Conservation (phyloP, 75 land plant species). For the Pinus albicaulis region DNA sequence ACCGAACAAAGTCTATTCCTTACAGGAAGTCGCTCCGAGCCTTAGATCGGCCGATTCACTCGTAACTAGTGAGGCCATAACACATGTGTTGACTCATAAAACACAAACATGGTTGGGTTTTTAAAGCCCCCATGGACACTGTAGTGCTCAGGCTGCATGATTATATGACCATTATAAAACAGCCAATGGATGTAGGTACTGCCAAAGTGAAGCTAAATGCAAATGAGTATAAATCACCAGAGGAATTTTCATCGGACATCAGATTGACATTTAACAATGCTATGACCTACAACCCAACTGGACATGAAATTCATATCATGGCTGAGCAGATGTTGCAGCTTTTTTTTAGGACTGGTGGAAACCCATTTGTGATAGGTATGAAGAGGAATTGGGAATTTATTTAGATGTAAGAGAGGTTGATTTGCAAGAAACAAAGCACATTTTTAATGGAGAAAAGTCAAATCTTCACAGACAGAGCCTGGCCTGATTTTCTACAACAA, state of each 20-base stretch:
- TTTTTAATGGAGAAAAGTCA: too few relatives aligned
- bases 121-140: slow-evolving; percentile 77
- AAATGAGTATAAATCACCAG: slow-evolving; percentile 26
- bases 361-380: slow-evolving; percentile 15
- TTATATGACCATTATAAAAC: slow-evolving; percentile 57
- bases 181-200: slow-evolving; percentile 90
- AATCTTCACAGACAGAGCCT: too few relatives aligned
- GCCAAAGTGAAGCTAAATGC: slow-evolving; percentile 45
- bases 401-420: too few relatives aligned
- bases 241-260: slow-evolving; percentile 64
- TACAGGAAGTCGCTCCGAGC: too few relatives aligned
- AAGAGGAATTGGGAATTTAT: too few relatives aligned
- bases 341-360: slow-evolving; percentile 48
- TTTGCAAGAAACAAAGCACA: too few relatives aligned
- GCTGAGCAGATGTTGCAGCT: slow-evolving; percentile 32
- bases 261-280: slow-evolving; percentile 75
- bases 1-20: too few relatives aligned
- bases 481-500: too few relatives aligned
- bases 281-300: slow-evolving; percentile 61
- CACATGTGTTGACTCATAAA: slow-evolving; percentile 63
- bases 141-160: slow-evolving; percentile 65
- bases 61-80: too few relatives aligned
- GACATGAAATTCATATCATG: slow-evolving; percentile 46
- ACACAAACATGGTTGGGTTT: slow-evolving; percentile 53
- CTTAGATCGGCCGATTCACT: too few relatives aligned